These are phyloP conservation scores for Phellopilus nigrolimitatus DNA, from an alignment of 1,284 basidiomycete genomes.

Conservation along the genomic window DNA sequence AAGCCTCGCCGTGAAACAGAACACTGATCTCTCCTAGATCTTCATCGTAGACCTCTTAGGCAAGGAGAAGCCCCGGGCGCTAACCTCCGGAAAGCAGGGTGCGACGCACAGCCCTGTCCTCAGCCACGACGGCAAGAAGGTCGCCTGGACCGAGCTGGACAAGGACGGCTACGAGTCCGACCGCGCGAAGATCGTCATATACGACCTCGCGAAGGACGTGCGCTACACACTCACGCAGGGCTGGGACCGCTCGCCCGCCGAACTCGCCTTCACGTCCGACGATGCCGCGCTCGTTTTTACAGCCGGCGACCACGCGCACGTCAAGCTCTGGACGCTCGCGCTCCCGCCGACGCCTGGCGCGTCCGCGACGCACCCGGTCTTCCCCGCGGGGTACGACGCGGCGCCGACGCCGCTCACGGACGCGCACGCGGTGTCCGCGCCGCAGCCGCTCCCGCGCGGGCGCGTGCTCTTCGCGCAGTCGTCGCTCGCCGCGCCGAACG, in stretches of 20 bases:
- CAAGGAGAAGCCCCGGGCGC: slow-evolving; percentile 45
- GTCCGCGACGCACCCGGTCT: slow-evolving; percentile 46
- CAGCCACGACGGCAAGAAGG: slow-evolving; percentile 60
- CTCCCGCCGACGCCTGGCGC: slow-evolving; percentile 55
- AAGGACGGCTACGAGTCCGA: slow-evolving; percentile 87
- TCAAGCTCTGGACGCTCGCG: slow-evolving; percentile 68
- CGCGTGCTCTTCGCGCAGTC: slow-evolving; percentile 64
- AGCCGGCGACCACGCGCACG: slow-evolving; percentile 69
- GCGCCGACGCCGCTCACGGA: slow-evolving; percentile 57
- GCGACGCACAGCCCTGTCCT: slow-evolving; percentile 72
- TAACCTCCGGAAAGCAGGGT: slow-evolving; percentile 82
- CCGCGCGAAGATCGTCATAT: slow-evolving; percentile 74
- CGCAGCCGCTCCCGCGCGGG: slow-evolving; percentile 56
- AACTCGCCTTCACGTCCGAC: slow-evolving; percentile 68
- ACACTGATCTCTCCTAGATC: slow-evolving; percentile 38
- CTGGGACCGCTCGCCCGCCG: slow-evolving; percentile 79
- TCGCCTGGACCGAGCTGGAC: slow-evolving; percentile 83
- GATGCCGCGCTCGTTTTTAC: slow-evolving; percentile 68
- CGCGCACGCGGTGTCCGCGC: slow-evolving; percentile 48
- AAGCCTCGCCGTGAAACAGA: background rate
- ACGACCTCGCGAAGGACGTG: slow-evolving; percentile 62
- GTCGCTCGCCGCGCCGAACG: slow-evolving; percentile 69
- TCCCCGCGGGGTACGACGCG: slow-evolving; percentile 40
- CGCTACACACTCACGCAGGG: slow-evolving; percentile 67
- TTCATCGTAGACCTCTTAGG: slow-evolving; percentile 58